Evolutionary conservation across 495 filamentous ascomycete genomes (phyloP).

Genomic region (Pseudotulostoma volvatum): DNA sequence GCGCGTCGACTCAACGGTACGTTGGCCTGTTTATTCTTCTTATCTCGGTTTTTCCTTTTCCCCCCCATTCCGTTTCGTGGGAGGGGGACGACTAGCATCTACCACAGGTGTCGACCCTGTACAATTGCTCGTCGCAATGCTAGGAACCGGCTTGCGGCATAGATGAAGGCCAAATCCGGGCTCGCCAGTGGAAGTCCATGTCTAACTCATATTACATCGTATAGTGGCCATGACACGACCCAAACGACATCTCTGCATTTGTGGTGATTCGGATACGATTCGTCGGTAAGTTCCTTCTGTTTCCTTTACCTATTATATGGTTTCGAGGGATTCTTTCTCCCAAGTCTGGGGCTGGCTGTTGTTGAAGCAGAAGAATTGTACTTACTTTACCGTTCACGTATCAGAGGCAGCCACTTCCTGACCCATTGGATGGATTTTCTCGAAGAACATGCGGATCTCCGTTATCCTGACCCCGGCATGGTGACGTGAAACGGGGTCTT

Average conservation of each 20-base stretch:
- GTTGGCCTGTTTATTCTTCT: constrained; percentile 3
- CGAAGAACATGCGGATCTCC: constrained; percentile 68
- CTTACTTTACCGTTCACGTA: background rate
- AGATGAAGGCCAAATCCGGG: too few relatives aligned
- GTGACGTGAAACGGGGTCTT: background rate
- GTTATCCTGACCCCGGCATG: constrained; percentile 54
- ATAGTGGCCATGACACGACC: constrained; percentile 90
- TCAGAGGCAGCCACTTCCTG: constrained; percentile 63
- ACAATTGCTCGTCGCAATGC: too few relatives aligned
- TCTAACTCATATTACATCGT: background rate
- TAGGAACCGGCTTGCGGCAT: too few relatives aligned
- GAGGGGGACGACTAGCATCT: too few relatives aligned
- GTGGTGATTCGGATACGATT: constrained; percentile 88
- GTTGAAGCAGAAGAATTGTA: background rate
- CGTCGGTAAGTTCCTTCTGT: constrained; percentile 42
- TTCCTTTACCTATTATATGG: constrained; percentile 1
- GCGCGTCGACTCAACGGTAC: constrained; percentile 79
- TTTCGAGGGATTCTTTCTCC: too few relatives aligned
- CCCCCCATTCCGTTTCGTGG: background rate
- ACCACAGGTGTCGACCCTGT: too few relatives aligned
- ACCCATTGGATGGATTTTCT: constrained; percentile 80
- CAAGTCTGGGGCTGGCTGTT: too few relatives aligned
- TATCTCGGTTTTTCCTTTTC: constrained; percentile 1
- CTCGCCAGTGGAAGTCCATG: too few relatives aligned
- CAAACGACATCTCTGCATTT: constrained; percentile 73